These are phyloP conservation scores for Fraxinus anomala DNA, from an alignment of 257 asterid genomes.

Conservation along the genomic window DNA sequence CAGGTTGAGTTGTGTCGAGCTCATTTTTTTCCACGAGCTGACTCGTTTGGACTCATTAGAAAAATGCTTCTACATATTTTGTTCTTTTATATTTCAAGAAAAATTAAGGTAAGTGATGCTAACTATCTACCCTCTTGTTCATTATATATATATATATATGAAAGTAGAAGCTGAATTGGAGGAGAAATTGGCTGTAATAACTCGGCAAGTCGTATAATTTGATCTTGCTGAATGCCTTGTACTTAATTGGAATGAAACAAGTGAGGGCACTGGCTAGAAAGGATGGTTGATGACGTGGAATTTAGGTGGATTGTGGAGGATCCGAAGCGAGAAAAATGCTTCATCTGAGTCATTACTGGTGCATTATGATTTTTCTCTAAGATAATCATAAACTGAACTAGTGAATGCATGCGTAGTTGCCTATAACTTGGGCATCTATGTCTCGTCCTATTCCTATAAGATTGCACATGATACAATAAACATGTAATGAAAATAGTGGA, in stretches of 20 bases:
- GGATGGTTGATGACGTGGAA: too few relatives aligned
- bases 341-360: neutral
- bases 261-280: slow-evolving; percentile 30
- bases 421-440: neutral
- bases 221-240: slow-evolving; percentile 18
- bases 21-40: too few relatives aligned
- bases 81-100: too few relatives aligned
- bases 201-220: slow-evolving; percentile 65
- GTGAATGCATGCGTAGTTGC: neutral
- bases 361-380: neutral
- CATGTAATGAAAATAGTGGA: slow-evolving; percentile 90
- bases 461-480: slow-evolving; percentile 15
- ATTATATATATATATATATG: slow-evolving; percentile 25
- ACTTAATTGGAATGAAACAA: slow-evolving; percentile 25
- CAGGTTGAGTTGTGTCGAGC: too few relatives aligned
- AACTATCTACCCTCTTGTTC: too few relatives aligned
- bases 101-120: too few relatives aligned
- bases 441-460: slow-evolving; percentile 5
- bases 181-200: slow-evolving; percentile 74
- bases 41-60: too few relatives aligned
- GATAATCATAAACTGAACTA: slow-evolving; percentile 17
- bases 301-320: too few relatives aligned
- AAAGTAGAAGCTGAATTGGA: slow-evolving; percentile 96
- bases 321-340: too few relatives aligned
- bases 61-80: too few relatives aligned